Base-by-base conservation (phyloP, 1,284 basidiomycete species). In the Amylostereum chailletii region DNA sequence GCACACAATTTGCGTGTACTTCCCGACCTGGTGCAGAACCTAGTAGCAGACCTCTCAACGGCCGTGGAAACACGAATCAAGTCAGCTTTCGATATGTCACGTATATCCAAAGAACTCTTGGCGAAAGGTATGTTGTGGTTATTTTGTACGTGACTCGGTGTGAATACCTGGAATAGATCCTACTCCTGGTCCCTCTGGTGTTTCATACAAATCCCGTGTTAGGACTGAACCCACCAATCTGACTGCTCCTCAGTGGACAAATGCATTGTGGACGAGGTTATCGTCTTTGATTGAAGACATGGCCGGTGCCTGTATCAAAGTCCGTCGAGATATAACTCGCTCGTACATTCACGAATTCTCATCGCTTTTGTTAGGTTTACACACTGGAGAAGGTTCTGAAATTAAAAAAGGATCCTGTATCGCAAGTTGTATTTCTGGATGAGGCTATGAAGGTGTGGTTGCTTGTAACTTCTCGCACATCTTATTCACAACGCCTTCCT, bases 301-400 rank as follows among this genome's bases (percentile, higher is more conserved):
- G 77, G 81, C 89, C 2, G 84, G 82, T 48, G 91, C 90, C 58
- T 96, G 94, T 63, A 81, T 92, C 62, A 94, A 95, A 76, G 90
- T 86, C 55, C 53, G 66, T 5, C 5, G 19, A 5, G 7, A n/a
- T 26, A 3, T 3, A 5, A n/a, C 10, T 19, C 31, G 40, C 5
- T 6, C 30, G 10, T 42, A 8, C 39, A 2, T 19, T 29, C 30
- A 45, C 29, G 6, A 31, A 40, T 41, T 43, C 39, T 43, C 10
- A 43, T 31, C 9, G 11, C 9, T 4, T 34, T 42, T 19, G 19
- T 19, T 53, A 93, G 86, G 90, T 97, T 3, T 96, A 97, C 65
- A 89, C 88, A 0, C 77, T 99, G 4, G 94, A 98, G 65, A 96
- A 92, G 61, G 94, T 98, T 3, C 71, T 98, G 32, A 83, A 81